phyloP scores from a whole-genome alignment of 2,329 filamentous ascomycete species.

The Nigrograna mackinnonii region DNA sequence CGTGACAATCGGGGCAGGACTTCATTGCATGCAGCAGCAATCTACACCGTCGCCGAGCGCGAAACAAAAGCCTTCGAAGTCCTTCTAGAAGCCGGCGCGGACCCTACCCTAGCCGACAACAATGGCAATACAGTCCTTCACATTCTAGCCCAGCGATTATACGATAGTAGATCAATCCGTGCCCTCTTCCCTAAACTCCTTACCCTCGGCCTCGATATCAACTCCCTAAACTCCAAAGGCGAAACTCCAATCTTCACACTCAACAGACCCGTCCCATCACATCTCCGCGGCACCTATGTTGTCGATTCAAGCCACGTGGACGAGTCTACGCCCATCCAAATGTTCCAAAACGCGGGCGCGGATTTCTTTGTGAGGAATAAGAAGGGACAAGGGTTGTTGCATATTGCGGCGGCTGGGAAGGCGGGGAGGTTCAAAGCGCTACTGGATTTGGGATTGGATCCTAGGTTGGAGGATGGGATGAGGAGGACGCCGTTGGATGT shows the following conservation, averaged over 20 bases:
- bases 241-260: constrained; percentile 19
- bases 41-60: constrained; percentile 2
- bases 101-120: constrained; percentile 6
- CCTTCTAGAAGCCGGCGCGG: constrained; percentile 10
- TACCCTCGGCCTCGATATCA: constrained; percentile 11
- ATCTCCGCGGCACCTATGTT: not conserved
- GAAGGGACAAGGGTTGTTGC: constrained; percentile 5
- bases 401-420: constrained; percentile 6
- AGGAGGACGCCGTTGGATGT: constrained; percentile 18
- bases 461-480: constrained; percentile 11
- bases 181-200: constrained; percentile 8
- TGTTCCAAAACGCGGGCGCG: constrained; percentile 9
- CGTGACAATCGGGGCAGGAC: constrained; percentile 10
- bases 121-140: constrained; percentile 15
- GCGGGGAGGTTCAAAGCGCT: constrained; percentile 11
- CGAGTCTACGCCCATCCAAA: not conserved
- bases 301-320: not conserved
- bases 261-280: not conserved
- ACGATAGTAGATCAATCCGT: not conserved
- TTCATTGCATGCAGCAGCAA: constrained; percentile 8
- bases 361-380: constrained; percentile 7
- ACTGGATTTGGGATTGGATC: constrained; percentile 14
- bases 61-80: constrained; percentile 1
- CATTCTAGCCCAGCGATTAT: constrained; percentile 6
- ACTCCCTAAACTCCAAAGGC: constrained; percentile 11